phyloP scores from a whole-genome alignment of 208 protist genomes.

The Crithidia mellificae region DNA sequence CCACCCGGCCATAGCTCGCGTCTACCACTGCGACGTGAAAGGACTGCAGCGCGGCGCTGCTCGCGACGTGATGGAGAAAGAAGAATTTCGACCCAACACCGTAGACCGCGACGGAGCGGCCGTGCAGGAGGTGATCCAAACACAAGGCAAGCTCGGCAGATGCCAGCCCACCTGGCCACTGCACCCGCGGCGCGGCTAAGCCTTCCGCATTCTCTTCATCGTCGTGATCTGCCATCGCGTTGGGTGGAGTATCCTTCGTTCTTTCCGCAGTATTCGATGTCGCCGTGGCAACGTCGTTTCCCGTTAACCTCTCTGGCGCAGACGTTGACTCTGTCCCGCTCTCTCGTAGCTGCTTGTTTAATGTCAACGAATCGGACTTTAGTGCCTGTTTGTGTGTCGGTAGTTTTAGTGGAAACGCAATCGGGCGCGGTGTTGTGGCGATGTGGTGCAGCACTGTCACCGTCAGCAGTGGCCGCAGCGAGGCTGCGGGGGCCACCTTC shows the following conservation, averaged over 20 bases:
- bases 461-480: constrained; percentile 50
- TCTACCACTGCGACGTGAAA: constrained; percentile 48
- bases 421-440: constrained; percentile 37
- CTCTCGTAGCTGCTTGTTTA: too few species aligned
- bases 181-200: constrained; percentile 9
- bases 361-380: not conserved
- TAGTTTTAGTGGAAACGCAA: not conserved
- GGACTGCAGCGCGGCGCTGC: constrained; percentile 52
- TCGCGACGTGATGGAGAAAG: constrained; percentile 75
- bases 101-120: constrained; percentile 77
- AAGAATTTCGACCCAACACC: constrained; percentile 77
- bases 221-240: too few species aligned
- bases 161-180: constrained; percentile 56
- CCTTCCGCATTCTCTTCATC: not conserved
- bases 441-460: constrained; percentile 66
- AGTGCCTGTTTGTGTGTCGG: not conserved
- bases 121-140: constrained; percentile 72
- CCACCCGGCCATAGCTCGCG: constrained; percentile 30
- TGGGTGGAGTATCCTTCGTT: too few species aligned
- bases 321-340: too few species aligned
- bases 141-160: constrained; percentile 65
- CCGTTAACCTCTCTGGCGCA: too few species aligned
- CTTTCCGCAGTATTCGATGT: too few species aligned
- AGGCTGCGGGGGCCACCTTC: constrained; percentile 30
- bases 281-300: too few species aligned